Percentiles rank a stretch among this genome's conserved stretches.
Conservation (phyloP, 805 yeast genomes). For the Lipomyces orientalis region DNA sequence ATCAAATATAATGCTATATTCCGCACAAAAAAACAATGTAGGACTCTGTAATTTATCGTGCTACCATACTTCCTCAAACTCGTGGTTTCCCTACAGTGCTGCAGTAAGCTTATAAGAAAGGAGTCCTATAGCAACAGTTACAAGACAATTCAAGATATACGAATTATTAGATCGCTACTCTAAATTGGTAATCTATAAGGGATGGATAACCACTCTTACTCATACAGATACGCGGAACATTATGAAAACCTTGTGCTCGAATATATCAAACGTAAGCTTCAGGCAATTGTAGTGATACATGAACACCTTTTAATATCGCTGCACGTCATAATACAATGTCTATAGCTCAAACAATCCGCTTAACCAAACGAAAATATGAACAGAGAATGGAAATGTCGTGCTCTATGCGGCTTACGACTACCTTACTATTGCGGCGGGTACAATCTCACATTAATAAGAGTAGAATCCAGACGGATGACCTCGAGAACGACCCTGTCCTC, state of each 20-base stretch:
- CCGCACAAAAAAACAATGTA: too few species aligned
- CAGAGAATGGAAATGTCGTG: background rate
- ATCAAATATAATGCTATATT: too few species aligned
- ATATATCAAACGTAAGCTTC: background rate
- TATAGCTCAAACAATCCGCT: background rate
- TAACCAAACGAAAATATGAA: background rate
- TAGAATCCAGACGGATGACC: slow-evolving; percentile 33
- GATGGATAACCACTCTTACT: background rate
- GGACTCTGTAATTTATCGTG: background rate
- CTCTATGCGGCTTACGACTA: background rate
- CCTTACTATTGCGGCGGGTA: background rate
- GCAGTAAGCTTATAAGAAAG: too few species aligned
- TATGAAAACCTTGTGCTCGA: too few species aligned
- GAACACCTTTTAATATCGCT: background rate
- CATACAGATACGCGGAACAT: background rate
- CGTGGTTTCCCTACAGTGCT: too few species aligned
- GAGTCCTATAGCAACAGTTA: too few species aligned
- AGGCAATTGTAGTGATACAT: background rate
- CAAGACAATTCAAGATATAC: background rate
- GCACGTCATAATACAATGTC: background rate
- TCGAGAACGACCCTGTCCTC: slow-evolving; percentile 29
- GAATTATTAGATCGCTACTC: background rate
- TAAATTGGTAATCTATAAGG: background rate
- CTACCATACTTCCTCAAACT: too few species aligned
- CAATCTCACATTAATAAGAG: slow-evolving; percentile 10